Base-by-base conservation (phyloP, 23 red algal genomes). In the Cyanidiococcus yangmingshanensis region DNA sequence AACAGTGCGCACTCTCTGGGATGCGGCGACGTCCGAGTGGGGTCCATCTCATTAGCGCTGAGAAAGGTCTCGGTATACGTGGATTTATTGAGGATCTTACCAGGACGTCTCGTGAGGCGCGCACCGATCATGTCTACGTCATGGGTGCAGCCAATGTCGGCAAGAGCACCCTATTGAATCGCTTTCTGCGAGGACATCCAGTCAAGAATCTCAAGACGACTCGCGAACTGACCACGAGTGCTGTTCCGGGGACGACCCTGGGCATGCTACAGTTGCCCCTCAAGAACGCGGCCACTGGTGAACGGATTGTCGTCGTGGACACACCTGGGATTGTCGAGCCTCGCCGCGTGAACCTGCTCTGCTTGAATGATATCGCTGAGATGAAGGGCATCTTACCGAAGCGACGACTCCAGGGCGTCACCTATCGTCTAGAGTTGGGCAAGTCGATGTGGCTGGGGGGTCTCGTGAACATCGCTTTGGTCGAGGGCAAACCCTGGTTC, bases 81-180 rank as follows among this genome's bases (percentile, higher is more conserved):
- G 41, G 40, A 26, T 35, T 71, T 7, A 39, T 92, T 57, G 33
- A 90, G n/a, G 84, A 79, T 1, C 82, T 90, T 76, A 84, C 85
- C 0, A 39, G 87, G 7, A 0, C 45, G 41, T 45, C 91, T 31
- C 84, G 77, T 2, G 74, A 82, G 1, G 51, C 80, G 39, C 29
- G 68, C 21, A 51, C 74, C 35, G 50, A 71, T 3, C 82, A 98
- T 63, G 78, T 98, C 0, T 98, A 98, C 51, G 85, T 98, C 2
- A 83, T 98, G 37, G 94, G 94, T 1, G 89, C 88, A 37, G 89
- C 94, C 34, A 98, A 98, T 79, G 94, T 98, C 1, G 94, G 94
- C 16, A 98, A 98, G 75, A 89, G 84, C 57, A 84, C 87, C 3
- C 86, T 98, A 67, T 87, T 98, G 51, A 98, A 98, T 76, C 76